These are phyloP conservation scores for Lablab purpureus DNA, from an alignment of 306 rosid species.

Conservation along the genomic window DNA sequence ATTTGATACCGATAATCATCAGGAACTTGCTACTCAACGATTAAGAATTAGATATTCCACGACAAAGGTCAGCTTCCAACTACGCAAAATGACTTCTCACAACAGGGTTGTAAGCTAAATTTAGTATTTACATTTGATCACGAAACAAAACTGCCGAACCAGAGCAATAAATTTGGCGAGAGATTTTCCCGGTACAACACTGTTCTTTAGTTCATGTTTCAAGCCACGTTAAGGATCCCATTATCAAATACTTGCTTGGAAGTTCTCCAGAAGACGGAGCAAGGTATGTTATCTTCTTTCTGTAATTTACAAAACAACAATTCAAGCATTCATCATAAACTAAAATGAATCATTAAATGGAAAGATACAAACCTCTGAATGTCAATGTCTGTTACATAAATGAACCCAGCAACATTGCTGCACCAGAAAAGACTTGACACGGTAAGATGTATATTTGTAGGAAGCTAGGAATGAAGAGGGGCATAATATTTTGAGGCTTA, in stretches of 20 bases:
- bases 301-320: conserved; percentile 51
- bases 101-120: conserved; percentile 17
- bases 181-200: conserved; percentile 20
- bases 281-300: conserved; percentile 90
- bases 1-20: neutral
- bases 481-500: neutral
- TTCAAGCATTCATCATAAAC: conserved; percentile 30
- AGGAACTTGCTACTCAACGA: conserved; percentile 5
- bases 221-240: conserved; percentile 86
- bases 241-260: conserved; percentile 83
- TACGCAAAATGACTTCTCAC: conserved; percentile 2
- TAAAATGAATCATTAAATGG: conserved; percentile 9
- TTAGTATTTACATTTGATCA: conserved; percentile 32
- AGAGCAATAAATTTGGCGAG: conserved; percentile 1
- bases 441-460: neutral
- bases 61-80: neutral
- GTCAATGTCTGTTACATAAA: conserved; percentile 82
- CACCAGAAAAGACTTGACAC: conserved; percentile 44
- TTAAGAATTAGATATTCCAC: neutral
- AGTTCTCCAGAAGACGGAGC: conserved; percentile 93
- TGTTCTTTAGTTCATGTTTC: conserved; percentile 65
- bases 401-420: conserved; percentile 94
- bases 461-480: neutral
- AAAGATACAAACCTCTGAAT: conserved; percentile 73
- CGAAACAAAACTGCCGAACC: neutral